A percentile compares a stretch with the other conserved stretches of the same genome.
phyloP scores from a whole-genome alignment of 257 asterid species.

The Penstemon barbatus region DNA sequence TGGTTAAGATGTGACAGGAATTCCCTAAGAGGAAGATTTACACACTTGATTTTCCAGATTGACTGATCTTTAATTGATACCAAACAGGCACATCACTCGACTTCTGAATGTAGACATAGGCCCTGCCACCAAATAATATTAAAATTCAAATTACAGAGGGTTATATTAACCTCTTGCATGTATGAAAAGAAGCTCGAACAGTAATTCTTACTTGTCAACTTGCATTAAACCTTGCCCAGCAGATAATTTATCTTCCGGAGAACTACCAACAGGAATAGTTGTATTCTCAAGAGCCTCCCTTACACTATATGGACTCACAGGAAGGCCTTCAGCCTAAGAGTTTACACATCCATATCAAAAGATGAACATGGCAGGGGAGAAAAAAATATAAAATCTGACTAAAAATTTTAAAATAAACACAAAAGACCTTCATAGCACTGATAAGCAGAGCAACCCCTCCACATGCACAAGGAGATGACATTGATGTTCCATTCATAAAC shows the following conservation, averaged over 20 bases:
- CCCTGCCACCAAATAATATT: slow-evolving; percentile 59
- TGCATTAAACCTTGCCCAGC: slow-evolving; percentile 98
- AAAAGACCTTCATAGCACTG: slow-evolving; percentile 94
- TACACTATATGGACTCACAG: slow-evolving; percentile 84
- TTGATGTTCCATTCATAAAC: slow-evolving; percentile 99
- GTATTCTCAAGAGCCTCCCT: slow-evolving; percentile 97
- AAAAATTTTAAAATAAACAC: slow-evolving; percentile 10
- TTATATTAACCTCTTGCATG: slow-evolving; percentile 25
- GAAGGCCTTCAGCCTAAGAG: slow-evolving; percentile 83
- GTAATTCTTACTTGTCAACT: slow-evolving; percentile 80
- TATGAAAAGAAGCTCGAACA: slow-evolving; percentile 32
- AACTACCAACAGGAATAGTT: slow-evolving; percentile 64
- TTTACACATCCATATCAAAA: slow-evolving; percentile 31
- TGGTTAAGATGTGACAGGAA: slow-evolving; percentile 5
- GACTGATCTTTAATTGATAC: slow-evolving; percentile 78
- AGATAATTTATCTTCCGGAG: slow-evolving; percentile 85
- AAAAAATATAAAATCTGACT: neutral
- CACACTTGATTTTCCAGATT: slow-evolving; percentile 76
- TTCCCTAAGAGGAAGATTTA: slow-evolving; percentile 30
- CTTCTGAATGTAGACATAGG: slow-evolving; percentile 83
- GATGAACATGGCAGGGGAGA: slow-evolving; percentile 22
- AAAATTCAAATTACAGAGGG: slow-evolving; percentile 27
- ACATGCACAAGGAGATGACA: slow-evolving; percentile 98
- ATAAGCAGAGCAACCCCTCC: slow-evolving; percentile 94
- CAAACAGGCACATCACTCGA: slow-evolving; percentile 55